Evolutionary conservation across 805 yeast genomes (phyloP).

Genomic region (Yamadazyma sp.): DNA sequence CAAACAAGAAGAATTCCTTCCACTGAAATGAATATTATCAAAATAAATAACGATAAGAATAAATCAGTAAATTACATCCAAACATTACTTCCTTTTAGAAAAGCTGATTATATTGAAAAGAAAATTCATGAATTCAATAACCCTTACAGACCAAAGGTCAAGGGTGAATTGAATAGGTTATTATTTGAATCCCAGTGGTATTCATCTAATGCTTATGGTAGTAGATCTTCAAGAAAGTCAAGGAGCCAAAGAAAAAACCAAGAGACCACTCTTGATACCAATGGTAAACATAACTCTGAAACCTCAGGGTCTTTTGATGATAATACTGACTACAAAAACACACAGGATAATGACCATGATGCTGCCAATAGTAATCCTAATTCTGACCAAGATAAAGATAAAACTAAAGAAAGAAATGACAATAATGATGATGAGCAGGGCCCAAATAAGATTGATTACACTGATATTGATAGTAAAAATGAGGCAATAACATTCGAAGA

Average conservation of each 20-base stretch:
- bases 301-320: too few relatives aligned
- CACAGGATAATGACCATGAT: too few relatives aligned
- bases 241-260: constrained; percentile 7
- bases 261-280: too few relatives aligned
- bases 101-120: background rate
- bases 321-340: too few relatives aligned
- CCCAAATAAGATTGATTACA: background rate
- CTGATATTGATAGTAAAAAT: background rate
- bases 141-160: constrained; percentile 20
- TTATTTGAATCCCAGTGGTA: constrained; percentile 42
- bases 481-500: constrained; percentile 4
- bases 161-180: constrained; percentile 27
- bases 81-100: constrained; percentile 16
- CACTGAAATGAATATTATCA: constrained; percentile 15
- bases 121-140: constrained; percentile 1
- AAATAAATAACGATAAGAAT: constrained; percentile 4
- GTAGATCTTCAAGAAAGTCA: background rate
- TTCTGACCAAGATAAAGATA: too few relatives aligned
- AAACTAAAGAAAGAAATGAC: too few relatives aligned
- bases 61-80: constrained; percentile 19
- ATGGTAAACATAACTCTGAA: too few relatives aligned
- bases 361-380: too few relatives aligned
- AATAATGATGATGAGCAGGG: constrained; percentile 3
- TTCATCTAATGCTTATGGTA: constrained; percentile 15
- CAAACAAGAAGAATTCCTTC: constrained; percentile 21